phyloP scores from a whole-genome alignment of 169 alveolate species.

The Miamiensis avidus region DNA sequence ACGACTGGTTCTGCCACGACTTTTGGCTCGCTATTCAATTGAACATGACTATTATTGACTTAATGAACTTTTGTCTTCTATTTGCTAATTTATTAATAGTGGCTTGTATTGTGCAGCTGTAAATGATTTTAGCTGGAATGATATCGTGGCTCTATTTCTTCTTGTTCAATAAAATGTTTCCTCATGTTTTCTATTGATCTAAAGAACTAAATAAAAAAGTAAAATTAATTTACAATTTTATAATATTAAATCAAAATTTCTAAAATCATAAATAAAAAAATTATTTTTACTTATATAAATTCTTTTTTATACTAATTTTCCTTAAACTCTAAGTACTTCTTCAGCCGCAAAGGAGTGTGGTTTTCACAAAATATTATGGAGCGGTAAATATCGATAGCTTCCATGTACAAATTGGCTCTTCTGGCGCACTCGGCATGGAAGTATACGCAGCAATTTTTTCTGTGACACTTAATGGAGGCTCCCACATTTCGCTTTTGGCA shows the following conservation, averaged over 20 bases:
- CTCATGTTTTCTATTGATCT: not conserved
- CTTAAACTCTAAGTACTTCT: constrained; percentile 30
- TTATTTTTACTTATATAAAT: not conserved
- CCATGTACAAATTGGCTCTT: constrained; percentile 30
- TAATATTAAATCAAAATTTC: too few relatives aligned
- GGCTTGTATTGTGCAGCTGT: too few relatives aligned
- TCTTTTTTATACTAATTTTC: constrained; percentile 34
- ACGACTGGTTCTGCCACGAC: too few relatives aligned
- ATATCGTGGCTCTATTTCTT: constrained; percentile 4
- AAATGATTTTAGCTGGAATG: not conserved
- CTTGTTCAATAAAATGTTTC: not conserved
- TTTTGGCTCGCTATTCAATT: too few relatives aligned
- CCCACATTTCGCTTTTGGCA: constrained; percentile 22
- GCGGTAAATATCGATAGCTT: constrained; percentile 8
- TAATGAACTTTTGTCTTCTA: too few relatives aligned
- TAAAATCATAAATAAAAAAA: not conserved
- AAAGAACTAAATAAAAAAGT: not conserved
- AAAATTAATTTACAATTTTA: not conserved
- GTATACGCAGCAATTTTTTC: constrained; percentile 38
- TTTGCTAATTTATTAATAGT: too few relatives aligned
- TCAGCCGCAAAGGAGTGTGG: constrained; percentile 36
- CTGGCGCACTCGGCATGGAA: constrained; percentile 60
- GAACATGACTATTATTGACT: too few relatives aligned
- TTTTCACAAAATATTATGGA: constrained; percentile 31
- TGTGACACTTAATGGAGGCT: constrained; percentile 47